Conservation (phyloP, 352 stramenopile genomes). For the Phytophthora aleatoria region DNA sequence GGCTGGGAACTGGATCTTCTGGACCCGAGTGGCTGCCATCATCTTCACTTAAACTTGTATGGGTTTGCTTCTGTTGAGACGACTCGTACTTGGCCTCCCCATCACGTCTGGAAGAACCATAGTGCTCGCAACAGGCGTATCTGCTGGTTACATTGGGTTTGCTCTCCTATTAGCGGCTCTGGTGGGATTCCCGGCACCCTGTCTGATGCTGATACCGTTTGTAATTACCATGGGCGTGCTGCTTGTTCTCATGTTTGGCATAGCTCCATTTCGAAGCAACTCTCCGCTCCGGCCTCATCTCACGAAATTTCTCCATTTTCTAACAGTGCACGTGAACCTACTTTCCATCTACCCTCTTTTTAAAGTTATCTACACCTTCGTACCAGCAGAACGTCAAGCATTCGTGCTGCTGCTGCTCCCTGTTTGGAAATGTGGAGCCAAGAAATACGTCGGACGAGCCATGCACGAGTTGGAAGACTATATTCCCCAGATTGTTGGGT, state of each 20-base stretch:
- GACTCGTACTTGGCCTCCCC: background rate
- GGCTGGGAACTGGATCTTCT: background rate
- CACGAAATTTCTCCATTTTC: background rate
- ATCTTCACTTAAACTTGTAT: background rate
- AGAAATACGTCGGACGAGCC: background rate
- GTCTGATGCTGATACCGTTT: constrained; percentile 1
- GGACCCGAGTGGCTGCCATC: background rate
- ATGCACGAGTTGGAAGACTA: constrained; percentile 10
- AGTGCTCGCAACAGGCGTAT: background rate
- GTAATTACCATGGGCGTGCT: background rate
- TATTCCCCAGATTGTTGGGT: constrained; percentile 7
- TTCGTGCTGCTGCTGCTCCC: constrained; percentile 5
- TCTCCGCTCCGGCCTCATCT: constrained; percentile 1
- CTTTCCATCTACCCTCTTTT: constrained; percentile 1
- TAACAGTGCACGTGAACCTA: background rate
- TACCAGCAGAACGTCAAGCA: constrained; percentile 9
- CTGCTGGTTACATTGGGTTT: constrained; percentile 3
- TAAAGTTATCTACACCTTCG: constrained; percentile 5
- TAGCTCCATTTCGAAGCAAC: background rate
- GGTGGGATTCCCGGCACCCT: constrained; percentile 10
- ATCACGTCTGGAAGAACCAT: background rate
- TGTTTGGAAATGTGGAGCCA: constrained; percentile 14
- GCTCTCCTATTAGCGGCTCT: background rate
- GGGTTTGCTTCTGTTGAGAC: background rate
- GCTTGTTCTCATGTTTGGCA: constrained; percentile 1